These are phyloP conservation scores for Phaeosphaeria sp. DNA, from an alignment of 2,329 filamentous ascomycete genomes.

Conservation along the genomic window DNA sequence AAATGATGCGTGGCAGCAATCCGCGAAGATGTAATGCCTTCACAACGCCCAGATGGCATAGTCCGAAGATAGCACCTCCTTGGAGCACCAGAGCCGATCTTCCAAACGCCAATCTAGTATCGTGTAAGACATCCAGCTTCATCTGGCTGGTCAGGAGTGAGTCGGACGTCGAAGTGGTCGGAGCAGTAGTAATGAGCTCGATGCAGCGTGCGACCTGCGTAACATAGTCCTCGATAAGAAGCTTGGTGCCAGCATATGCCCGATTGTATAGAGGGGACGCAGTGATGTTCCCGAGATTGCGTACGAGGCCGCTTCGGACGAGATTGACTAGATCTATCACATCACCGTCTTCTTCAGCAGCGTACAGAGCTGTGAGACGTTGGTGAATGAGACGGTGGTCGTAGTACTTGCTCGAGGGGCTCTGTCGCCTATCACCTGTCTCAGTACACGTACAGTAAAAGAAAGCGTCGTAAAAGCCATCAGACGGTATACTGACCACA, in stretches of 20 bases:
- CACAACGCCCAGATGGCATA: slow-evolving; percentile 89
- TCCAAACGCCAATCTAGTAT: slow-evolving; percentile 87
- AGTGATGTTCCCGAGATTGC: slow-evolving; percentile 92
- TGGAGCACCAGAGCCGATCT: slow-evolving; percentile 85
- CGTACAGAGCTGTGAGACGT: slow-evolving; percentile 73
- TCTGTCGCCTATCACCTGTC: slow-evolving; percentile 70
- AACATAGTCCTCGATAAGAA: slow-evolving; percentile 89
- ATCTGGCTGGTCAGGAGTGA: slow-evolving; percentile 71
- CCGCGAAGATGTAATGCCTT: slow-evolving; percentile 83
- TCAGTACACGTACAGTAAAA: neutral
- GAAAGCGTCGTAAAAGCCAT: neutral
- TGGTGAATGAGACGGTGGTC: slow-evolving; percentile 85
- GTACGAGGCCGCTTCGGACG: slow-evolving; percentile 75
- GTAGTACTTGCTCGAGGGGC: slow-evolving; percentile 80
- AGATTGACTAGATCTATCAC: slow-evolving; percentile 78
- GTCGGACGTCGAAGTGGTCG: slow-evolving; percentile 57
- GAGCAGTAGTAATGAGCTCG: slow-evolving; percentile 73
- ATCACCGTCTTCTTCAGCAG: slow-evolving; percentile 73
- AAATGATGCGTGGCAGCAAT: slow-evolving; percentile 86
- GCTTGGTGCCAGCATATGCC: slow-evolving; percentile 87
- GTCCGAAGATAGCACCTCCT: slow-evolving; percentile 87
- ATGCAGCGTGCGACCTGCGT: slow-evolving; percentile 82
- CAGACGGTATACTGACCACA: slow-evolving; percentile 66
- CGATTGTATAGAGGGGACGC: slow-evolving; percentile 81
- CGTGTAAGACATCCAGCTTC: slow-evolving; percentile 85